phyloP scores from a whole-genome alignment of 352 stramenopile species.

The Globisporangium carolinianum region DNA sequence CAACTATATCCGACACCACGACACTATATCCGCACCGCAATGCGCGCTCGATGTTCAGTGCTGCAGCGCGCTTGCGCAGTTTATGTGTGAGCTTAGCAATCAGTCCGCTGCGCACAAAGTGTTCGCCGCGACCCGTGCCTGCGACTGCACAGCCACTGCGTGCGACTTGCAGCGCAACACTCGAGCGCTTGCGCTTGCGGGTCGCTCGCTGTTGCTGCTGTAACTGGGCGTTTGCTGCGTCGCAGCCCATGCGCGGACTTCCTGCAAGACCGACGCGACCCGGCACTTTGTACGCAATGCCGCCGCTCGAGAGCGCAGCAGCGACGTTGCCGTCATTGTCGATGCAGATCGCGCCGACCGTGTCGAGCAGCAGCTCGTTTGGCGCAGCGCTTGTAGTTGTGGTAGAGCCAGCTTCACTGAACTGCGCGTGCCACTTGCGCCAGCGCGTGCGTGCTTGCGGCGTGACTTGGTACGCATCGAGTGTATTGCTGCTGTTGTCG shows the following conservation, averaged over 20 bases:
- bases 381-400: background rate
- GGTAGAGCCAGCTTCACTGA: conserved; percentile 11
- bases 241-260: conserved; percentile 55
- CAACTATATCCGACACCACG: background rate
- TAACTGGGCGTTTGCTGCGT: conserved; percentile 26
- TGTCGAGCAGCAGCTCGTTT: conserved; percentile 31
- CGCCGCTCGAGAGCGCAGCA: conserved; percentile 56
- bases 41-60: conserved; percentile 17
- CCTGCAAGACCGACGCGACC: conserved; percentile 59
- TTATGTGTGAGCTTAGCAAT: conserved; percentile 20
- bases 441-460: conserved; percentile 22
- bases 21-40: conserved; percentile 11
- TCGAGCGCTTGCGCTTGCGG: conserved; percentile 7
- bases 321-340: conserved; percentile 46
- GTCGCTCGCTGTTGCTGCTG: background rate
- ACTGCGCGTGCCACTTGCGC: conserved; percentile 37
- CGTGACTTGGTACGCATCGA: conserved; percentile 35
- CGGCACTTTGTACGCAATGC: conserved; percentile 56
- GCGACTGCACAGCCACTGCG: conserved; percentile 43
- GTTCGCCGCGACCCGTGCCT: conserved; percentile 58
- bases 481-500: conserved; percentile 10
- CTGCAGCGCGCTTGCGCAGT: conserved; percentile 15
- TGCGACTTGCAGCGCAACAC: background rate
- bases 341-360: conserved; percentile 55
- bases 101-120: conserved; percentile 51